Percentiles rank a stretch among this genome's conserved stretches.
Conservation (phyloP, 495 filamentous ascomycete species). For the Talaromyces adpressus region DNA sequence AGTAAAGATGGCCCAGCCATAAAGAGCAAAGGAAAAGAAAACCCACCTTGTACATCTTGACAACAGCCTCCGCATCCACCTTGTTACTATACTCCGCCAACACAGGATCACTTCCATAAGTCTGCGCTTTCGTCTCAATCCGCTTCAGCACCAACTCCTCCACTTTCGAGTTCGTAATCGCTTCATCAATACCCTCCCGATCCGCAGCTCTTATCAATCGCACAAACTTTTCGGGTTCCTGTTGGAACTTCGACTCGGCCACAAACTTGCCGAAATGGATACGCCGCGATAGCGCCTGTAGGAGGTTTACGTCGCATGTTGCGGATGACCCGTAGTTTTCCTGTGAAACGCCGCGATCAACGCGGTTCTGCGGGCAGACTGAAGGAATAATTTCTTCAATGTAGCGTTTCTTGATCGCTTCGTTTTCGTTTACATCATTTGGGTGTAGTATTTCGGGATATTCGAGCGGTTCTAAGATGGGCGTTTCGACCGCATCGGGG, state of each 20-base stretch:
- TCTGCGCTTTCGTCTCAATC: slow-evolving; percentile 83
- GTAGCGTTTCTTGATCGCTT: slow-evolving; percentile 79
- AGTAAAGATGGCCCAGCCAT: too few relatives aligned
- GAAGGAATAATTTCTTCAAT: slow-evolving; percentile 73
- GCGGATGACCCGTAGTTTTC: slow-evolving; percentile 96
- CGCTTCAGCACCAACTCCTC: slow-evolving; percentile 90
- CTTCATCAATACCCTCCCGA: slow-evolving; percentile 70
- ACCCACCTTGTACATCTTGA: slow-evolving; percentile 80
- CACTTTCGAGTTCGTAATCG: slow-evolving; percentile 84
- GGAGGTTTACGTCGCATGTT: slow-evolving; percentile 80
- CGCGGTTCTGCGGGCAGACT: slow-evolving; percentile 63
- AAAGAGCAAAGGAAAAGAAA: too few relatives aligned
- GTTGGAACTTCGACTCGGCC: slow-evolving; percentile 93
- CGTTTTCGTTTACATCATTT: slow-evolving; percentile 89
- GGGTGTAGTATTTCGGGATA: slow-evolving; percentile 90
- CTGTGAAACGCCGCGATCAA: slow-evolving; percentile 75
- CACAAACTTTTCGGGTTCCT: slow-evolving; percentile 74
- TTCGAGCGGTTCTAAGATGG: slow-evolving; percentile 77
- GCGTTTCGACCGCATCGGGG: slow-evolving; percentile 67
- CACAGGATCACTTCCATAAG: slow-evolving; percentile 88
- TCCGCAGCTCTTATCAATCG: slow-evolving; percentile 73
- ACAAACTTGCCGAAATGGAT: slow-evolving; percentile 99
- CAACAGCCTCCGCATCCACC: slow-evolving; percentile 89
- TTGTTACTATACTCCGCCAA: slow-evolving; percentile 55
- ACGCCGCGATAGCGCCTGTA: slow-evolving; percentile 85